Evolutionary conservation across 768 basidiomycete species (phyloP), one percentile per base, ranked within the genome.

Genomic region (Boletellus ananiceps): DNA sequence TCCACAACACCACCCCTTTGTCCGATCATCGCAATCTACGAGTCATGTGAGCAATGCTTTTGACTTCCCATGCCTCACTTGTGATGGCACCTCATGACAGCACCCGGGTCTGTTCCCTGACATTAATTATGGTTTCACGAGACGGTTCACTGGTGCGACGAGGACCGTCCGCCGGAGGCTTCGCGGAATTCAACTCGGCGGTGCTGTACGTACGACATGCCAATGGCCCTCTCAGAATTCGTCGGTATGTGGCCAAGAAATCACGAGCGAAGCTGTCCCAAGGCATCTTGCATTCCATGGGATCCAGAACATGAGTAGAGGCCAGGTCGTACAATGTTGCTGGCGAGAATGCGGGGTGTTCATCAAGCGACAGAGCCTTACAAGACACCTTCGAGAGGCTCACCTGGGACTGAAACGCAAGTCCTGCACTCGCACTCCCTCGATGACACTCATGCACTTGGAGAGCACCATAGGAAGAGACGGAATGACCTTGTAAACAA

Each of bases 201-300:
- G 27, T 7, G 12, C 18, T 8, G 23, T 2, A 21, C 11, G 27
- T 31, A 23, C 11, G 27, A 5, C 3, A 29, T 49, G 47, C 12
- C 40, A 31, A 18, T 49, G 47, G 47, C 41, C 42, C 32, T 4
- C 27, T 27, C 34, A 19, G 27, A 25, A 19, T 31, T 29, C 21
- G 9, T 14, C 23, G 11, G 5, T 41, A 31, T 62, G 60, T 4
- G 51, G 42, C 11, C 32, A 46, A 16, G 8, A 12, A 7, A 32
- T 62, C 18, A 44, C 27, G 0, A 4, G 12, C 2, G 0, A 2
- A 19, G 27, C 43, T 1, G 19, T 51, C 1, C n/a, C 49, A 8
- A 6, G 11, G 23, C 61, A 62, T 21, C 62, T 62, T 2, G 33
- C 38, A 2, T 9, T 15, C 0, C 60, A 62, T 16, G 58, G 56